Evolutionary conservation across 2,329 filamentous ascomycete species (phyloP), one percentile per base, ranked within the genome.

Genomic region (Monilinia fructigena): DNA sequence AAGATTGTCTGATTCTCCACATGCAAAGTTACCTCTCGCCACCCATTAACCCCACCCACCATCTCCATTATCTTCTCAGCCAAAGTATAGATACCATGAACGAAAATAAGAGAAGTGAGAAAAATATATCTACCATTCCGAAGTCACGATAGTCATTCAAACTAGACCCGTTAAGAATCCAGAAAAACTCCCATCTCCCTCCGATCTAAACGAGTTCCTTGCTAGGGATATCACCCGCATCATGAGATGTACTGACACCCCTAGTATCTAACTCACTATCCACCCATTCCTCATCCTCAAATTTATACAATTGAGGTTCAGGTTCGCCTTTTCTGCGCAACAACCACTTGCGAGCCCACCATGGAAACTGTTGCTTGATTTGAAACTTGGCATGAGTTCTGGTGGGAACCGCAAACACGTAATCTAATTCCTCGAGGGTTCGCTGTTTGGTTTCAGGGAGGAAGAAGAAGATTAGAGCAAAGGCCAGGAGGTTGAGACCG

Each of bases 361-460:
- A 73, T 20, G 74, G 74, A 2, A 75, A 67, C n/a, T 72, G 71
- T 52, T 73, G 70, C 11, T 55, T 66, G n/a, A 72, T 50, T 54
- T 76, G 74, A 65, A 75, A 76, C 54, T 67, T 67, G 64, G 73
- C 74, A 63, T 74, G 73, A 6, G 70, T 73, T 53, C 71, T 63
- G 2, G 73, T 75, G 6, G 74, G 73, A 2, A 75, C 72, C 0
- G 72, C 73, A 60, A 74, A 86, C 66, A 86, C 58, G 87, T 84
- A 84, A 70, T 76, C 75, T 4, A 76, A 66, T 67, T 76, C 74
- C 55, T 76, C 75, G 0, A 76, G 66, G 1, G 75, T 76, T 7
- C 74, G 69, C 63, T 76, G 84, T 75, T 87, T 88, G 14, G 85
- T 88, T 75, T 88, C 85, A 0, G 84, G 83, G 3, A 86, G 77